These are phyloP conservation scores for Rhodomyrtus psidioides DNA, from an alignment of 441 rosid genomes.

Conservation along the genomic window DNA sequence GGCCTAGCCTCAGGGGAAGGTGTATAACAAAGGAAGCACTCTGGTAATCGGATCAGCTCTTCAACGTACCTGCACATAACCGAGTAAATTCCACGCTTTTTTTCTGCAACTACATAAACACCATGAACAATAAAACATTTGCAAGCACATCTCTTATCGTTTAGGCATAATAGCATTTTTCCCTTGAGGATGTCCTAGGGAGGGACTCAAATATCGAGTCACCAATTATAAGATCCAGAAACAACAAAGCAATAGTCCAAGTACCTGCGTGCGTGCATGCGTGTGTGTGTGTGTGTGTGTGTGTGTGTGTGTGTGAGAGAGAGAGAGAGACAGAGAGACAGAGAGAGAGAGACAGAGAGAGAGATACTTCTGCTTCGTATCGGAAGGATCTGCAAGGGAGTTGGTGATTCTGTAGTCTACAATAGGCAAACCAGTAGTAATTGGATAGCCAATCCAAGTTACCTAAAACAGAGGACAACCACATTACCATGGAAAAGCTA, in stretches of 20 bases:
- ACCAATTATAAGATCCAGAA: background rate
- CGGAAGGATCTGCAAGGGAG: conserved; percentile 80
- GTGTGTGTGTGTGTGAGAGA: no score
- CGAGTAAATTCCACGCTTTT: background rate
- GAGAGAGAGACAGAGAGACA: background rate
- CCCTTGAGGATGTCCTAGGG: background rate
- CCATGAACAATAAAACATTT: background rate
- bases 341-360: background rate
- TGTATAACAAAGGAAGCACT: conserved; percentile 90
- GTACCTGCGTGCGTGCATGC: no score
- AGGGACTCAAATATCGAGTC: background rate
- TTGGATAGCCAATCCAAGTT: conserved; percentile 99
- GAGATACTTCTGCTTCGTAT: conserved; percentile 68
- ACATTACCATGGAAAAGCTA: background rate
- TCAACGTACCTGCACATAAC: conserved; percentile 63
- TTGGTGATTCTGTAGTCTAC: conserved; percentile 96
- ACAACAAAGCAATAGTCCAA: background rate
- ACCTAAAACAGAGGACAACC: conserved; percentile 38
- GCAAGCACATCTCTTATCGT: background rate
- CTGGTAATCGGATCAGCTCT: conserved; percentile 84
- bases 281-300: background rate
- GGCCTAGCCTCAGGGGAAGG: conserved; percentile 99
- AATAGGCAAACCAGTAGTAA: conserved; percentile 89
- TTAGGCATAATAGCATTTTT: background rate
- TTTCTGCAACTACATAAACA: background rate